These are phyloP conservation scores for Sanghuangporus baumii DNA, from an alignment of 1,284 basidiomycete species.

Conservation along the genomic window DNA sequence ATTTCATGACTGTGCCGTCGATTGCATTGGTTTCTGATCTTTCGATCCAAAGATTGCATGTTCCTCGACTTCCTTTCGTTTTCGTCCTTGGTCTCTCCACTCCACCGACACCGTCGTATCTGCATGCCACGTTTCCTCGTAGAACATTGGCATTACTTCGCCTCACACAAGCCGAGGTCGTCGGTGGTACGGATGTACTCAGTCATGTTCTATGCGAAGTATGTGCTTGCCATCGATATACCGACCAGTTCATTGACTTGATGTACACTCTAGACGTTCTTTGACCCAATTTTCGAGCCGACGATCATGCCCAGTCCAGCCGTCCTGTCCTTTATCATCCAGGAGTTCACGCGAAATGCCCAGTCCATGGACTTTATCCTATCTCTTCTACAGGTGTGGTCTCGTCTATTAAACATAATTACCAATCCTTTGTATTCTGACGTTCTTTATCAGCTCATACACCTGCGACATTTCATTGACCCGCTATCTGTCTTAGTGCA, in stretches of 20 bases:
- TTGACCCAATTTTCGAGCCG: slow-evolving; percentile 52
- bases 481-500: slow-evolving; percentile 44
- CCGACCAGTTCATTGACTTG: background rate
- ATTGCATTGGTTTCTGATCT: slow-evolving; percentile 23
- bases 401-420: background rate
- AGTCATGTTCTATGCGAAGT: slow-evolving; percentile 43
- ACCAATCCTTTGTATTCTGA: background rate
- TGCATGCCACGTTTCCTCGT: slow-evolving; percentile 52
- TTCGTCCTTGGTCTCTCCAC: slow-evolving; percentile 57
- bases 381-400: slow-evolving; percentile 53
- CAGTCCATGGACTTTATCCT: slow-evolving; percentile 50
- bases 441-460: slow-evolving; percentile 39
- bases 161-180: slow-evolving; percentile 42
- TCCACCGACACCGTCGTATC: slow-evolving; percentile 46
- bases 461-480: slow-evolving; percentile 65
- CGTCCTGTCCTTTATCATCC: slow-evolving; percentile 46
- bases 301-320: slow-evolving; percentile 55
- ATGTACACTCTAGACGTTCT: slow-evolving; percentile 47
- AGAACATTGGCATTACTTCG: slow-evolving; percentile 53
- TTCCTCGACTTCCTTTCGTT: slow-evolving; percentile 49
- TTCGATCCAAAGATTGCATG: slow-evolving; percentile 29
- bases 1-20: background rate
- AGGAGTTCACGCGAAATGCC: slow-evolving; percentile 49
- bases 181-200: slow-evolving; percentile 40
- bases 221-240: slow-evolving; percentile 27